These are phyloP conservation scores for Citrullus amarus DNA, from an alignment of 306 rosid genomes.

Conservation along the genomic window DNA sequence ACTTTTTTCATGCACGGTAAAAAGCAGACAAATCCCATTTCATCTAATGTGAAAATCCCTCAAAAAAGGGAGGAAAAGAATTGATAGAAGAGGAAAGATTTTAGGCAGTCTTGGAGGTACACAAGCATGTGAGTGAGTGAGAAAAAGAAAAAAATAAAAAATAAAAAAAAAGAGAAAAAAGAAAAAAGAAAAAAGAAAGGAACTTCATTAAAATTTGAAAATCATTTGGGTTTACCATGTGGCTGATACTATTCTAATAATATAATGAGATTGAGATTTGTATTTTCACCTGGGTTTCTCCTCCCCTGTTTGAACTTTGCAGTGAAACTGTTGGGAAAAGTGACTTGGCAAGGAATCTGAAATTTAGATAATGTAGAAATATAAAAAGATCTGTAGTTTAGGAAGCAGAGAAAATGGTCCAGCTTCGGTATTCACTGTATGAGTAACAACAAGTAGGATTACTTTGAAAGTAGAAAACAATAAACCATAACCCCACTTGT, in stretches of 20 bases:
- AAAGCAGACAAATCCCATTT: constrained; percentile 23
- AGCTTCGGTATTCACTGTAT: constrained; percentile 1
- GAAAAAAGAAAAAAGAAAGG: neutral
- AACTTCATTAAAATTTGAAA: neutral
- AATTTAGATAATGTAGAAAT: constrained; percentile 5
- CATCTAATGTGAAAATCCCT: constrained; percentile 14
- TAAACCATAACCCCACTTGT: constrained; percentile 5
- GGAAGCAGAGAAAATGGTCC: constrained; percentile 1
- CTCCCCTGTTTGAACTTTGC: neutral
- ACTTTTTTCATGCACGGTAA: constrained; percentile 26
- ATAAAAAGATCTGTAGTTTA: neutral
- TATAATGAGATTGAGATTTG: constrained; percentile 5
- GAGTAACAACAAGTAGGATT: constrained; percentile 2
- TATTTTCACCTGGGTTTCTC: constrained; percentile 9
- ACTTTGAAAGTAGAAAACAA: constrained; percentile 6
- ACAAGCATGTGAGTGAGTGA: constrained; percentile 11
- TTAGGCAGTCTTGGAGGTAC: neutral
- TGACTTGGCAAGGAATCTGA: constrained; percentile 13
- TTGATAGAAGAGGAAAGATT: neutral
- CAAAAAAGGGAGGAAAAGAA: constrained; percentile 3
- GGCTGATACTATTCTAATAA: constrained; percentile 10
- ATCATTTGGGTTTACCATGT: constrained; percentile 14
- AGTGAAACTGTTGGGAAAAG: constrained; percentile 10
- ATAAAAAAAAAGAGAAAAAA: too few species aligned
- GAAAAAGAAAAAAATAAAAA: neutral